Evolutionary conservation across 345 rosid genomes (phyloP).

Genomic region (Populus simonii): DNA sequence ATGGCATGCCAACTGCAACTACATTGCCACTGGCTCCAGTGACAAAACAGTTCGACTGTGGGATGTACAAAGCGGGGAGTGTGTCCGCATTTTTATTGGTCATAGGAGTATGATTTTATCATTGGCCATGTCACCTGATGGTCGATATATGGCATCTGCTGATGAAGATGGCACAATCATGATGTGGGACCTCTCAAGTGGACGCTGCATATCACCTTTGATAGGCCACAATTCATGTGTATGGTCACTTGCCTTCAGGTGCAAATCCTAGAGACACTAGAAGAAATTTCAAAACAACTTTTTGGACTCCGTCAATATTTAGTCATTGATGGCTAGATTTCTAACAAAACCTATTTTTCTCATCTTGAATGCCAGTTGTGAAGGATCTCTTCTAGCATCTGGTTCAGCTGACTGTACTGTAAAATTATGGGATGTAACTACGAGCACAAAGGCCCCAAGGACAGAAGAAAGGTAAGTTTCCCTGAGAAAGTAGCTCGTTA

Average conservation of each 20-base stretch:
- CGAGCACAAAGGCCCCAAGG: constrained; percentile 58
- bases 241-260: constrained; percentile 94
- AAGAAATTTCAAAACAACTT: neutral
- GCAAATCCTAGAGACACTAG: neutral
- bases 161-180: constrained; percentile 93
- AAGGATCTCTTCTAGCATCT: constrained; percentile 92
- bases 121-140: constrained; percentile 93
- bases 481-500: neutral
- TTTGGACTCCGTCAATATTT: neutral
- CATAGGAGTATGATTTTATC: constrained; percentile 78
- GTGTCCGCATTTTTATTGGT: constrained; percentile 83
- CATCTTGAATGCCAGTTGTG: constrained; percentile 46
- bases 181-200: constrained; percentile 98
- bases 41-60: constrained; percentile 90
- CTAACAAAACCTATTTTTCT: neutral
- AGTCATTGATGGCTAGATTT: neutral
- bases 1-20: constrained; percentile 99
- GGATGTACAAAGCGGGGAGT: constrained; percentile 93
- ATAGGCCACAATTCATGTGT: constrained; percentile 90
- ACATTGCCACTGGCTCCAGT: constrained; percentile 86
- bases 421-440: constrained; percentile 83
- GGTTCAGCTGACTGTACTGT: constrained; percentile 96
- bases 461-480: constrained; percentile 51
- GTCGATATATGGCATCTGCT: constrained; percentile 92
- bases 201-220: constrained; percentile 89